Evolutionary conservation across 108 stramenopile genomes (phyloP), one percentile per base, ranked within the genome.

Genomic region (Craspedostauros australis): DNA sequence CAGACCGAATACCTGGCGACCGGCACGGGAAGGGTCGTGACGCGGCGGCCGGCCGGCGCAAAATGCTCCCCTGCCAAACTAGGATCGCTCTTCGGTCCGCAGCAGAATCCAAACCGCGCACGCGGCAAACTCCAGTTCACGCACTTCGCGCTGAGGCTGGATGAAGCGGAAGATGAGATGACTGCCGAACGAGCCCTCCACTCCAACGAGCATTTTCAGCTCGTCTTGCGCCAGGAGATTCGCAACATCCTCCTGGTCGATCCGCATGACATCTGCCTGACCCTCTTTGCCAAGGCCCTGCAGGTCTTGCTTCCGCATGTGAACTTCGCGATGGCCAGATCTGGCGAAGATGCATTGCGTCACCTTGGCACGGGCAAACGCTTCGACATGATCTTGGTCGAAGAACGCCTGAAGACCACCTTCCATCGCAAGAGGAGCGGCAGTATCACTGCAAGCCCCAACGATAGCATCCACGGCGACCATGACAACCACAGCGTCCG

Each of bases 351-450:
- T 47, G 80, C 78, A 20, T 22, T 77, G 49, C 22, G 66, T 50
- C 47, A 18, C 9, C 14, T 64, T 6, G 11, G 28, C 25, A 9
- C 18, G 4, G 15, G 25, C 23, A 62, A 73, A 58, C 54, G 52
- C 2, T 86, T 80, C 46, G 85, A 86, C 43, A 43, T 86, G 7
- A 66, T 86, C 20, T 28, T 86, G 22, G 64, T 80, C 6, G 85
- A 82, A 64, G 80, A 86, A 51, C 66, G 80, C 15, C 66, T 86
- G 8, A 21, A 49, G 36, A 41, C 48, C 8, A 21, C 54, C 40
- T 53, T 53, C 20, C 66, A 60, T 39, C 39, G 29, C 8, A 32
- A 53, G 23, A 16, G 39, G 11, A 21, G 32, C 51, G 19, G 19
- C 30, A 31, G 12, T 3, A 50, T 3, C 22, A 33, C n/a, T n/a